phyloP scores from a whole-genome alignment of 768 basidiomycete genomes.

The Serendipita vermifera region DNA sequence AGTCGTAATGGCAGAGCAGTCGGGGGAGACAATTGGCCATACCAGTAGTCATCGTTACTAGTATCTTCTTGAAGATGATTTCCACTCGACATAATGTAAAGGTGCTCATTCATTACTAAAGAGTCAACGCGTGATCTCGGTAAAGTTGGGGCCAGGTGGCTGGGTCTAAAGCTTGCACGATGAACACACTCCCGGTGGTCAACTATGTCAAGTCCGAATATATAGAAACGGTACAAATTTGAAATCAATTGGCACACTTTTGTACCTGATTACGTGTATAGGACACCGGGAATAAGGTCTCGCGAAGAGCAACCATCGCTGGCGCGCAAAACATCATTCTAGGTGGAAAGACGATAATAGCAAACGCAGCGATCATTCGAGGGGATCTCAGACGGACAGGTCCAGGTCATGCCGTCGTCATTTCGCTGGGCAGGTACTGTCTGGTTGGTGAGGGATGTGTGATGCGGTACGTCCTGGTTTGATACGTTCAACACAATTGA shows the following conservation, averaged over 20 bases:
- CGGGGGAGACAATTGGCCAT: no score
- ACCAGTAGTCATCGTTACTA: no score
- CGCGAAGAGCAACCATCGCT: constrained; percentile 76
- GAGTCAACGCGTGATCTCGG: no score
- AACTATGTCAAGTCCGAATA: constrained; percentile 40
- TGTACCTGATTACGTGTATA: constrained; percentile 21
- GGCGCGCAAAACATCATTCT: constrained; percentile 96
- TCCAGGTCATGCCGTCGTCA: constrained; percentile 85
- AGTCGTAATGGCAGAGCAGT: no score
- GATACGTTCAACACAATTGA: background rate
- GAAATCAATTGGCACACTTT: background rate
- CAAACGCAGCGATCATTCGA: constrained; percentile 77
- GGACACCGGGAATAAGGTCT: constrained; percentile 96
- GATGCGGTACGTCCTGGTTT: constrained; percentile 45
- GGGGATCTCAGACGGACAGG: constrained; percentile 86
- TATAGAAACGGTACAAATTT: constrained; percentile 59
- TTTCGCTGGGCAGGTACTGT: constrained; percentile 88
- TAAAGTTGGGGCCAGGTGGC: no score
- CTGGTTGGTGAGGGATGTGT: constrained; percentile 80
- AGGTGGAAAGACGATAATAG: constrained; percentile 93
- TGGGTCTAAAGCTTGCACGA: no score
- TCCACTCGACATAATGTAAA: no score
- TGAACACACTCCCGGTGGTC: constrained; percentile 8
- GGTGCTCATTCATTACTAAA: no score
- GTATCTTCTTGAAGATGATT: no score